Evolutionary conservation across 192 early-diverging fungal genomes (phyloP).

Genomic region (Coemansia sp.): DNA sequence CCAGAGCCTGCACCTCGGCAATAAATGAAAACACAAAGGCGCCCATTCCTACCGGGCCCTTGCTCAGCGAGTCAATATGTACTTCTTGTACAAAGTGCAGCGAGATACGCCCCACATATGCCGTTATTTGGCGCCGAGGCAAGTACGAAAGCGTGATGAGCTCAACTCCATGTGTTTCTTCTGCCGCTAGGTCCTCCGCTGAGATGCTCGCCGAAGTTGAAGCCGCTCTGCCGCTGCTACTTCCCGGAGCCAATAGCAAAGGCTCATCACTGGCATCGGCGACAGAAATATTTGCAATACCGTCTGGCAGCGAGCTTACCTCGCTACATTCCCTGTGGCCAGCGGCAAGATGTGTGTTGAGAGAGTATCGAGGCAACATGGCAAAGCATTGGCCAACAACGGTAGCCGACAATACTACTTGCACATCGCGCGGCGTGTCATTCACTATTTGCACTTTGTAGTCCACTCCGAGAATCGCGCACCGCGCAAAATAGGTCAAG

Average conservation of each 20-base stretch:
- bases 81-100: constrained; percentile 84
- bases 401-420: constrained; percentile 63
- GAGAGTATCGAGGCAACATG: constrained; percentile 21
- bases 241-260: background rate
- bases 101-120: constrained; percentile 70
- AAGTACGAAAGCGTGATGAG: constrained; percentile 71
- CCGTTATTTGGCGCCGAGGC: constrained; percentile 55
- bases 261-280: background rate
- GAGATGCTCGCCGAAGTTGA: background rate
- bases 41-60: constrained; percentile 66
- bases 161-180: constrained; percentile 55
- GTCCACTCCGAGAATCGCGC: constrained; percentile 65
- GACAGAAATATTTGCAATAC: background rate
- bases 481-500: constrained; percentile 64
- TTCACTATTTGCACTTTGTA: constrained; percentile 19
- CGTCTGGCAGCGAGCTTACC: background rate
- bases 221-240: background rate
- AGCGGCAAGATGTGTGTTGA: constrained; percentile 13
- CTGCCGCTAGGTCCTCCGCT: background rate
- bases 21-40: constrained; percentile 74
- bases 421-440: constrained; percentile 60
- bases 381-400: constrained; percentile 26
- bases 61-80: constrained; percentile 30
- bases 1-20: constrained; percentile 67
- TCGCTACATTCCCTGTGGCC: background rate